Base-by-base conservation (phyloP, 495 filamentous ascomycete species). In the Acidomyces sp. region DNA sequence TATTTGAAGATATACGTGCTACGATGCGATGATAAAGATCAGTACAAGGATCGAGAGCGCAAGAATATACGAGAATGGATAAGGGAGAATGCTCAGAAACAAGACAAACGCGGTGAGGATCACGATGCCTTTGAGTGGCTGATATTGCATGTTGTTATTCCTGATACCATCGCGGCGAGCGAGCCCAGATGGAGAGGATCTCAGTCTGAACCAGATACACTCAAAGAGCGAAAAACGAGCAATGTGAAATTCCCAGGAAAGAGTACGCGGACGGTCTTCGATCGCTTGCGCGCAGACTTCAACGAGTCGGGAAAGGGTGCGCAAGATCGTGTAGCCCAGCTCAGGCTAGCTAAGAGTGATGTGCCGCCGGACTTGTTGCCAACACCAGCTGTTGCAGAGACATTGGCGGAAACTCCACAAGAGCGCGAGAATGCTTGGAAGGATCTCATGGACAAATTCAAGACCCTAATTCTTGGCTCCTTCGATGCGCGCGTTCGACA, bases 71-170 rank as follows among this genome's bases (percentile, higher is more conserved):
- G 85, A 31, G 90, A 95, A 41, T 97, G 90, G 90, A 75, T 97
- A 45, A 85, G 85, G 55, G 62, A 70, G 6, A 74, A 93, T 46
- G 78, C 82, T 0, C 62, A 66, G 13, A 55, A 65, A 28, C 67
- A 70, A 23, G 78, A 78, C 50, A 69, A 59, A 28, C 67, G 68
- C 25, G 77, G 77, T 49, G 74, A 94, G 67, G 71, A 80, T 25
- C 90, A 97, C 57, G 92, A 96, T 64, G 92, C 92, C 3, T 94
- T 82, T 54, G 92, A 97, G 55, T 97, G 88, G 88, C 67, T 97
- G 13, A 85, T 97, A 40, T 51, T 97, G 9, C 90, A 96, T 56
- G 78, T 97, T 37, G 76, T 92, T 12, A 70, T 90, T 33, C 76
- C 82, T 12, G 83, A 85, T 48, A 88, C 84, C 12, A 65, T 72